phyloP scores from a whole-genome alignment of 768 basidiomycete species.

The Pleurotus citrinopileatus region DNA sequence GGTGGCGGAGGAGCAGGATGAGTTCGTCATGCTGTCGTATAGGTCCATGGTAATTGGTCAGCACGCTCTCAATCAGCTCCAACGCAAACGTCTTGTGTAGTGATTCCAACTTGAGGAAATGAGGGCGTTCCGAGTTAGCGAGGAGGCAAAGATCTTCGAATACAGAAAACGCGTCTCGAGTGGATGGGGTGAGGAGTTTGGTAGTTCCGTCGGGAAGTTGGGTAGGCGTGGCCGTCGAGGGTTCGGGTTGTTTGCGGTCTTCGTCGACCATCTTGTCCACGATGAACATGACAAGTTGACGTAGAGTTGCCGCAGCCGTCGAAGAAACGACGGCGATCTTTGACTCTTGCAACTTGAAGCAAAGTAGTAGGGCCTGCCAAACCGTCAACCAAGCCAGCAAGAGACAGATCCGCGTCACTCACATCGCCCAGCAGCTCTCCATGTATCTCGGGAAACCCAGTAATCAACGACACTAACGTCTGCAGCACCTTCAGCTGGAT shows the following conservation, averaged over 20 bases:
- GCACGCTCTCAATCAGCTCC: conserved; percentile 95
- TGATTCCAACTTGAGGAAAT: conserved; percentile 76
- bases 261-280: conserved; percentile 91
- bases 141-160: conserved; percentile 93
- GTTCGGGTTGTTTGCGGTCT: conserved; percentile 45
- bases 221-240: conserved; percentile 35
- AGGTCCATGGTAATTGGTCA: conserved; percentile 87
- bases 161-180: conserved; percentile 81
- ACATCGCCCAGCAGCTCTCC: conserved; percentile 81
- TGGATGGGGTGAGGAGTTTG: conserved; percentile 66
- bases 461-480: conserved; percentile 87
- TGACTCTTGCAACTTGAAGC: conserved; percentile 94
- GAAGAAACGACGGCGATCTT: conserved; percentile 95
- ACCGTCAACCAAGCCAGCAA: not conserved
- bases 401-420: conserved; percentile 24
- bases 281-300: conserved; percentile 96
- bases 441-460: conserved; percentile 81
- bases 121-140: conserved; percentile 76
- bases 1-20: conserved; percentile 81
- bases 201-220: conserved; percentile 67
- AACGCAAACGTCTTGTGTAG: conserved; percentile 93
- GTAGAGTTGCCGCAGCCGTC: conserved; percentile 93
- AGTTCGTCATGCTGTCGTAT: conserved; percentile 86
- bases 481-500: conserved; percentile 94
- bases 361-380: conserved; percentile 79